Evolutionary conservation across 768 basidiomycete species (phyloP).

Genomic region (Royoungia palumana): DNA sequence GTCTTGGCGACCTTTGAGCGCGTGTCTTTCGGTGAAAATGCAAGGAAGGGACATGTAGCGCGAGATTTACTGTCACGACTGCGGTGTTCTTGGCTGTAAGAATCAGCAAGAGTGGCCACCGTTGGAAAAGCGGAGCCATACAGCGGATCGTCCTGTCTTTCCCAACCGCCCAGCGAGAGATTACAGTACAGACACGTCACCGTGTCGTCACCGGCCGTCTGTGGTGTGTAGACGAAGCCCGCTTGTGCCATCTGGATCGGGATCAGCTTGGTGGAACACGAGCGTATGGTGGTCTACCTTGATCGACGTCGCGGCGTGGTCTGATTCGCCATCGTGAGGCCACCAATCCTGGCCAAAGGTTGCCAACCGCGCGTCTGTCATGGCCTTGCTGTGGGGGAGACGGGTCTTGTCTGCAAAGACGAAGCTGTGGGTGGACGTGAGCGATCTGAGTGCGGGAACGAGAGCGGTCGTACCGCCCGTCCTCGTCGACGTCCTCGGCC

Average conservation of each 20-base stretch:
- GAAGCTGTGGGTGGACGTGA: conserved; percentile 42
- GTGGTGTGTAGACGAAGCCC: conserved; percentile 81
- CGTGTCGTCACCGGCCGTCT: conserved; percentile 66
- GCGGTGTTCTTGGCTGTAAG: conserved; percentile 67
- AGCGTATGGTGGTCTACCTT: conserved; percentile 43
- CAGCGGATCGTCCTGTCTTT: conserved; percentile 82
- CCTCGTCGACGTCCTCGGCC: conserved; percentile 50
- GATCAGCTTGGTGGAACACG: background rate
- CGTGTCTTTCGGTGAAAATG: conserved; percentile 27
- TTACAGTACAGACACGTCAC: conserved; percentile 86
- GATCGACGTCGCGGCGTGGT: conserved; percentile 67
- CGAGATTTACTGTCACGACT: conserved; percentile 54
- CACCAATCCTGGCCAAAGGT: conserved; percentile 75
- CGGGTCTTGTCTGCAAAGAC: conserved; percentile 55
- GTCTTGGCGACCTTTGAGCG: conserved; percentile 31
- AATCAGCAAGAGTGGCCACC: conserved; percentile 4
- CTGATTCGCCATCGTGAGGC: conserved; percentile 62
- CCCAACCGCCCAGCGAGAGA: conserved; percentile 81
- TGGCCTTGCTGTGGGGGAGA: conserved; percentile 59
- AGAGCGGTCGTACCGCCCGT: conserved; percentile 48
- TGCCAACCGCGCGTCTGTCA: conserved; percentile 70
- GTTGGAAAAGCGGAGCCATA: conserved; percentile 36
- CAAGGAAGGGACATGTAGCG: conserved; percentile 43
- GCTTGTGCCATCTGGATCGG: conserved; percentile 70
- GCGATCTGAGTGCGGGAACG: background rate